A percentile compares a stretch with the other conserved stretches of the same genome.
These are phyloP conservation scores for Umbelopsis isabellina DNA, from an alignment of 192 early-diverging fungal genomes.

Conservation along the genomic window DNA sequence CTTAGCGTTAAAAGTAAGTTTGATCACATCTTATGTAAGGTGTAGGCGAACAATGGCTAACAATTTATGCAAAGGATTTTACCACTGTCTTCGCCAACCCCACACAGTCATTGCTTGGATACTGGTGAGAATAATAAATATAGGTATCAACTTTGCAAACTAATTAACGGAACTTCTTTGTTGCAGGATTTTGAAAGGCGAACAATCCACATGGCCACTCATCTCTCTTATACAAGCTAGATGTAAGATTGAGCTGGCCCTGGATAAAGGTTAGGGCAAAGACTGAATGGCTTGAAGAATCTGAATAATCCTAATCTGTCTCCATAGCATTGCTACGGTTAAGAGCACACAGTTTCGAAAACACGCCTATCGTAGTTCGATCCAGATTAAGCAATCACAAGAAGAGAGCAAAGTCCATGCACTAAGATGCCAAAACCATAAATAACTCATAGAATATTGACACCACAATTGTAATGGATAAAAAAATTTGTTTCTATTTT, in stretches of 20 bases:
- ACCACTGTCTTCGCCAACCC: constrained; percentile 71
- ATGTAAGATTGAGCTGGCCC: constrained; percentile 70
- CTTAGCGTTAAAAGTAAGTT: constrained; percentile 48
- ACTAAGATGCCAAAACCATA: neutral
- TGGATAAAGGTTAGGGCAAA: constrained; percentile 49
- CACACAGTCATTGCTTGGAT: constrained; percentile 58
- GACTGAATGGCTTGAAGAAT: no score
- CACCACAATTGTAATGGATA: neutral
- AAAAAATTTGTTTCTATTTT: constrained; percentile 6
- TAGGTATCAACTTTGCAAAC: neutral
- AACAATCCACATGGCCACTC: constrained; percentile 78
- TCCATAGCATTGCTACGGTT: neutral
- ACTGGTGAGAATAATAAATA: constrained; percentile 25
- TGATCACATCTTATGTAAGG: neutral
- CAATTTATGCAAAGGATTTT: constrained; percentile 56
- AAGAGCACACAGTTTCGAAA: constrained; percentile 1
- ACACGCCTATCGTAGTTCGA: neutral
- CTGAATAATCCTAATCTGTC: neutral
- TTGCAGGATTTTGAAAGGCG: constrained; percentile 82
- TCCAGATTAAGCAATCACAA: neutral
- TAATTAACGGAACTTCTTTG: neutral
- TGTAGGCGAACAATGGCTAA: neutral
- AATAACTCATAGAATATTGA: neutral
- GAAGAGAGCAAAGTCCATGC: constrained; percentile 8
- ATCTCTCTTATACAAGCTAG: constrained; percentile 68